These are phyloP conservation scores for Multifurca ochricompacta DNA, from an alignment of 768 basidiomycete genomes.

Conservation along the genomic window DNA sequence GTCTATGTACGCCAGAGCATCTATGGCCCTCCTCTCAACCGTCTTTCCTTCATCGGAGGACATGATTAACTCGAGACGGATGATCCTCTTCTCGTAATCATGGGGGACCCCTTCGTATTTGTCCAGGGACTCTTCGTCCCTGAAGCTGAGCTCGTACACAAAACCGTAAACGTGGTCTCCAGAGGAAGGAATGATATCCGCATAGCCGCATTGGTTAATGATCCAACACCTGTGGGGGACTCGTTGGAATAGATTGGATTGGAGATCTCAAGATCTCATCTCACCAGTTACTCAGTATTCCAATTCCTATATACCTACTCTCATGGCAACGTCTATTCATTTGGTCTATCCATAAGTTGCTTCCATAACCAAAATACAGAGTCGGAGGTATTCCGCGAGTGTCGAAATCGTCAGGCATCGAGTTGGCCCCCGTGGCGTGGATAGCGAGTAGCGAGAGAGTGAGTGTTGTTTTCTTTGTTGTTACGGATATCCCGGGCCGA, in stretches of 20 bases:
- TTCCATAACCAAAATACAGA: slow-evolving; percentile 15
- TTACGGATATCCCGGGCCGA: too few species aligned
- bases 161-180: slow-evolving; percentile 10
- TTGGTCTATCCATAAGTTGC: slow-evolving; percentile 17
- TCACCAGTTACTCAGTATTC: slow-evolving; percentile 6
- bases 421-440: too few species aligned
- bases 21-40: not conserved
- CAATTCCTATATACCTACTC: slow-evolving; percentile 6
- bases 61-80: not conserved
- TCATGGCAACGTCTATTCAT: slow-evolving; percentile 17
- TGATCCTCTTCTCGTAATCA: slow-evolving; percentile 3
- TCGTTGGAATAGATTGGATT: not conserved
- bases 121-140: slow-evolving; percentile 10
- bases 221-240: slow-evolving; percentile 12
- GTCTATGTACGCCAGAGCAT: slow-evolving; percentile 13
- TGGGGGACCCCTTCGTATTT: not conserved
- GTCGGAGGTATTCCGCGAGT: not conserved
- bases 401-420: not conserved
- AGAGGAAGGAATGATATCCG: slow-evolving; percentile 6
- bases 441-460: too few species aligned
- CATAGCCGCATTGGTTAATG: slow-evolving; percentile 10
- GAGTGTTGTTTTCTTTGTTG: too few species aligned
- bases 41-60: not conserved
- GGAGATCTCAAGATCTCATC: not conserved
- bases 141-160: slow-evolving; percentile 4